Percentiles rank a stretch among this genome's conserved stretches.
Evolutionary conservation across 2,329 filamentous ascomycete species (phyloP).

Genomic region (Paracoccidioides brasiliensis): DNA sequence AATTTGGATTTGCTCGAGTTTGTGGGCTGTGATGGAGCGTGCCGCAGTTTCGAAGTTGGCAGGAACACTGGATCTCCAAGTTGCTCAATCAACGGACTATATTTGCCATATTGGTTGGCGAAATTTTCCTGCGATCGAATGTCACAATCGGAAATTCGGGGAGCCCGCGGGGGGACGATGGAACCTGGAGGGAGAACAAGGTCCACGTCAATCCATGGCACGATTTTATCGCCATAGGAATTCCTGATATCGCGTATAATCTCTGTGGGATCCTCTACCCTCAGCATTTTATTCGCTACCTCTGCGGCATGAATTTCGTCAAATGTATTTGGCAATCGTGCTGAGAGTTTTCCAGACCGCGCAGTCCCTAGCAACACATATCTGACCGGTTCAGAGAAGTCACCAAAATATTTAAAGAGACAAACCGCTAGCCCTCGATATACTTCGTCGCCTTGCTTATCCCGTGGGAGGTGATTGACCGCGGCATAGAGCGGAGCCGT

Average conservation of each 20-base stretch:
- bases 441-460: slow-evolving; percentile 90
- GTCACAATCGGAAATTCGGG: slow-evolving; percentile 48
- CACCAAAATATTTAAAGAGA: slow-evolving; percentile 84
- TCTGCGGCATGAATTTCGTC: slow-evolving; percentile 87
- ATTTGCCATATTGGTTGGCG: slow-evolving; percentile 58
- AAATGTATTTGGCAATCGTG: slow-evolving; percentile 59
- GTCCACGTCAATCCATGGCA: slow-evolving; percentile 79
- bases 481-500: slow-evolving; percentile 84
- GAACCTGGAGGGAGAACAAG: slow-evolving; percentile 68
- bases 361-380: slow-evolving; percentile 47
- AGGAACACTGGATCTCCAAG: slow-evolving; percentile 78
- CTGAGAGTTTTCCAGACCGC: slow-evolving; percentile 42
- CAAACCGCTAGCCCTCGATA: slow-evolving; percentile 85
- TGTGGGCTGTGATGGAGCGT: slow-evolving; percentile 76
- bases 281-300: slow-evolving; percentile 70
- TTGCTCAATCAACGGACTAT: slow-evolving; percentile 61
- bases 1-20: slow-evolving; percentile 64
- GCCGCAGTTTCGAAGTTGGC: slow-evolving; percentile 69
- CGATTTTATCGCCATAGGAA: slow-evolving; percentile 65
- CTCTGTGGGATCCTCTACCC: slow-evolving; percentile 62
- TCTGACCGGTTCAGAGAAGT: slow-evolving; percentile 68
- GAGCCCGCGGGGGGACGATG: slow-evolving; percentile 41
- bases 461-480: slow-evolving; percentile 77
- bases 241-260: slow-evolving; percentile 60
- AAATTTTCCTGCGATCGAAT: slow-evolving; percentile 44